Percentiles rank a stretch among this genome's conserved stretches.
These are phyloP conservation scores for Gymnopilus dilepis DNA, from an alignment of 768 basidiomycete genomes.

Conservation along the genomic window DNA sequence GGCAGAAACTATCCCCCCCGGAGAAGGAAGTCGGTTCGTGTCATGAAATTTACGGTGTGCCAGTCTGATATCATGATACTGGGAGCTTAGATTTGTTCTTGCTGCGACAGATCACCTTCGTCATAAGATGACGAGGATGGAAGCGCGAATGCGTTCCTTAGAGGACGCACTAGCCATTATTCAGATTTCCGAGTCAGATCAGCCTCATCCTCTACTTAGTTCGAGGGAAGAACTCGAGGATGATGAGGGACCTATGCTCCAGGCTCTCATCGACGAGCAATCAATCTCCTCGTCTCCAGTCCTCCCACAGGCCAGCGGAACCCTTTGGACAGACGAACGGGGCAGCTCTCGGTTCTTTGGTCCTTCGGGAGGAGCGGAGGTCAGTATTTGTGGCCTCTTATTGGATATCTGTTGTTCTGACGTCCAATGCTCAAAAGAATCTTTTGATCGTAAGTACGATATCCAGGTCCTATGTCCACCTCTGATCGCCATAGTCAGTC, in stretches of 20 bases:
- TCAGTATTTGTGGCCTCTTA: slow-evolving; percentile 27
- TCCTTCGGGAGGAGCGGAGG: slow-evolving; percentile 55
- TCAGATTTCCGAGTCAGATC: slow-evolving; percentile 42
- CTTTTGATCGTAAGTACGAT: slow-evolving; percentile 43
- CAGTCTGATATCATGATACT: background rate
- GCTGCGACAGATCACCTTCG: slow-evolving; percentile 59
- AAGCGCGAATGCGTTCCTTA: slow-evolving; percentile 55
- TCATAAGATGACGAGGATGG: slow-evolving; percentile 49
- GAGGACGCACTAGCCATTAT: slow-evolving; percentile 60
- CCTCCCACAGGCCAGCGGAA: slow-evolving; percentile 44
- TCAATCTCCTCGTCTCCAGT: slow-evolving; percentile 26
- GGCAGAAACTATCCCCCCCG: slow-evolving; percentile 56
- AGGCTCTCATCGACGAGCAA: slow-evolving; percentile 31
- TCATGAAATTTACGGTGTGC: background rate
- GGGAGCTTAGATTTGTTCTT: slow-evolving; percentile 47
- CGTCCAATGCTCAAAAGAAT: slow-evolving; percentile 35
- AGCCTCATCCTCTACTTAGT: slow-evolving; percentile 49
- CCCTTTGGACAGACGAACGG: slow-evolving; percentile 48
- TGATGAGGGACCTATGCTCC: slow-evolving; percentile 34
- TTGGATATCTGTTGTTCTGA: slow-evolving; percentile 14
- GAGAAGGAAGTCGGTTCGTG: slow-evolving; percentile 56
- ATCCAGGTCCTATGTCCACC: background rate
- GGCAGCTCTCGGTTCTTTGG: slow-evolving; percentile 51
- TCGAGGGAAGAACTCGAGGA: slow-evolving; percentile 34
- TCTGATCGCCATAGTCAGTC: slow-evolving; percentile 13